Evolutionary conservation across 192 early-diverging fungal species (phyloP), one percentile per base, ranked within the genome.

Genomic region (Thamnidium elegans): DNA sequence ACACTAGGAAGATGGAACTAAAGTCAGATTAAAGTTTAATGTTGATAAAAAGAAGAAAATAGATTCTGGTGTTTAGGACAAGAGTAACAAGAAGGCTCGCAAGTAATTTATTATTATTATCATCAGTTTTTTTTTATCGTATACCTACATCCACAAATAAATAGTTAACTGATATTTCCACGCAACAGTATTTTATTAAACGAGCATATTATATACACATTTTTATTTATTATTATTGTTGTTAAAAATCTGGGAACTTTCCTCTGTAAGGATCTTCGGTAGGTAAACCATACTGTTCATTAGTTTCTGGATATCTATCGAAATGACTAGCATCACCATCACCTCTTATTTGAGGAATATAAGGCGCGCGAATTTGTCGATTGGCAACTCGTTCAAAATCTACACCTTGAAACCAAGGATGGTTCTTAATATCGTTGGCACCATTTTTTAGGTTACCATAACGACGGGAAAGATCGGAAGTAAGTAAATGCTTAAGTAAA

Each of bases 311-410:
- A 71, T 98, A 98, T 66, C 83, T 79, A 73, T 97, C 95, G 85
- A 97, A 98, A 79, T 98, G 91, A 70, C 87, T 90, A 11, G 95
- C 86, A 66, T 99, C 96, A 43, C 94, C 94, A 9, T 90, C 89
- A 45, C 89, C 85, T 56, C 76, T 77, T 43, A 94, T 77, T 31
- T 86, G 85, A 20, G 96, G 96, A 44, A 91, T 79, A 73, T 95
- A 94, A 14, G 95, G 95, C 20, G 94, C 87, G 50, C 87, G 84
- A 62, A 94, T 86, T 63, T 91, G 82, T 51, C 87, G 72, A 14
- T 77, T 77, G 21, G 82, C 78, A 53, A 99, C 78, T 51, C 81
- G 81, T 63, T 87, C 84, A 92, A 93, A 98, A 70, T 98, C 93
- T 8, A 97, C 84, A 11, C 91, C 94, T 42, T 90, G 87, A 71